Conservation (phyloP, 345 rosid genomes). For the Cardiospermum halicacabum region DNA sequence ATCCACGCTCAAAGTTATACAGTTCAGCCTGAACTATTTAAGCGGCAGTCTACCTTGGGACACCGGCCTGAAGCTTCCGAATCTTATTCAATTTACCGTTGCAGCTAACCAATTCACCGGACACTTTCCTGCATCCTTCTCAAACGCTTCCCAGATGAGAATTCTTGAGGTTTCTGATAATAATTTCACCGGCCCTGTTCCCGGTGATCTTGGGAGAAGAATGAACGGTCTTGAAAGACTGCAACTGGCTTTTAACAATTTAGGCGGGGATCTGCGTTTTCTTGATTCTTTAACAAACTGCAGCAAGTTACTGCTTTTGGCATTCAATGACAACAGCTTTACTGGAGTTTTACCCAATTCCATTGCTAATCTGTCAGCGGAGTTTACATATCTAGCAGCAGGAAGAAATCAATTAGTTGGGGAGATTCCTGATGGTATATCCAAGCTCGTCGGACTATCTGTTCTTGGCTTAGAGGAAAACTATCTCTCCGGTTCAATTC, state of each 20-base stretch:
- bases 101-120: constrained; percentile 26
- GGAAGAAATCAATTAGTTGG: constrained; percentile 9
- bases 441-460: constrained; percentile 4
- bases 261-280: constrained; percentile 17
- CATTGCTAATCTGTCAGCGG: constrained; percentile 3
- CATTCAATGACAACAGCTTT: constrained; percentile 7
- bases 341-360: constrained; percentile 18
- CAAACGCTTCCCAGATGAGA: constrained; percentile 26
- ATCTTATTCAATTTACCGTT: constrained; percentile 1
- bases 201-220: no score
- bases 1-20: background rate
- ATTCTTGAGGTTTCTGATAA: background rate
- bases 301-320: constrained; percentile 10
- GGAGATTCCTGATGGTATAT: constrained; percentile 11
- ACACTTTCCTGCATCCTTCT: constrained; percentile 19
- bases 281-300: constrained; percentile 18
- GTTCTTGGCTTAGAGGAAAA: background rate
- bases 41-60: constrained; percentile 12
- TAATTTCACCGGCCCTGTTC: constrained; percentile 10
- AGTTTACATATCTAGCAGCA: background rate
- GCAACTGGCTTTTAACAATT: constrained; percentile 7
- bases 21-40: constrained; percentile 5
- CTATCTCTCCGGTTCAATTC: background rate
- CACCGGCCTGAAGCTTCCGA: constrained; percentile 15
- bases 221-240: constrained; percentile 9